These are phyloP conservation scores for Nevesoporus exiguus DNA, from an alignment of 768 basidiomycete species.

Conservation along the genomic window DNA sequence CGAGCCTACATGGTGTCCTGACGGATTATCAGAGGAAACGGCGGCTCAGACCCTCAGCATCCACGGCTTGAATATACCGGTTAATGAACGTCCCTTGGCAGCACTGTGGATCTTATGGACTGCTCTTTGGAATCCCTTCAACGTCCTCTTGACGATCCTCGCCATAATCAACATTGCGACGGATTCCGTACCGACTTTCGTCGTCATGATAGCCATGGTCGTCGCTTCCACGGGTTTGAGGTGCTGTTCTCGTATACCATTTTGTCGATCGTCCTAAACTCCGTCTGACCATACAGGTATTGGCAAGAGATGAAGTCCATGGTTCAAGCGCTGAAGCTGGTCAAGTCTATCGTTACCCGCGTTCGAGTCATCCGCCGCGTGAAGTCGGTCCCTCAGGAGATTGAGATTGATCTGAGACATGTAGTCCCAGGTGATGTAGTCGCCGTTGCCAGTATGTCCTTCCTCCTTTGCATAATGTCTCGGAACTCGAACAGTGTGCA, in stretches of 20 bases:
- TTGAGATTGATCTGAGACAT: conserved; percentile 30
- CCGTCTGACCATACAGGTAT: conserved; percentile 13
- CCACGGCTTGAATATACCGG: conserved; percentile 29
- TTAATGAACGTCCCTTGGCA: conserved; percentile 31
- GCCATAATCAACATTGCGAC: conserved; percentile 33
- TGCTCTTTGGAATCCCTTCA: conserved; percentile 37
- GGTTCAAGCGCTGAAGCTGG: conserved; percentile 33
- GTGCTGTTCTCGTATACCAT: conserved; percentile 4
- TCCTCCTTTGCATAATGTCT: not conserved
- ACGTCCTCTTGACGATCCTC: conserved; percentile 31
- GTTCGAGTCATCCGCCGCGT: conserved; percentile 31
- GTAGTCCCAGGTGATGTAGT: conserved; percentile 34
- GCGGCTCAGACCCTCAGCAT: conserved; percentile 16
- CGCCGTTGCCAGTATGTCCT: conserved; percentile 26
- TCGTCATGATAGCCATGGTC: conserved; percentile 36
- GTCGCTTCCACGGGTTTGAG: conserved; percentile 33
- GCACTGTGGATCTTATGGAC: conserved; percentile 28
- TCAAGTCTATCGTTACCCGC: conserved; percentile 33
- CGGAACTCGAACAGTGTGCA: conserved; percentile 1
- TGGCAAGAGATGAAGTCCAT: conserved; percentile 36
- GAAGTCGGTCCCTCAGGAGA: conserved; percentile 19
- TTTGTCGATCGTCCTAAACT: not conserved
- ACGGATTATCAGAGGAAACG: conserved; percentile 23
- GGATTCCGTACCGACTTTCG: conserved; percentile 31
- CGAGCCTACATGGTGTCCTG: conserved; percentile 24